A percentile compares a stretch with the other conserved stretches of the same genome.
phyloP scores from a whole-genome alignment of 2,329 filamentous ascomycete genomes.

The Neonectria neomacrospora region DNA sequence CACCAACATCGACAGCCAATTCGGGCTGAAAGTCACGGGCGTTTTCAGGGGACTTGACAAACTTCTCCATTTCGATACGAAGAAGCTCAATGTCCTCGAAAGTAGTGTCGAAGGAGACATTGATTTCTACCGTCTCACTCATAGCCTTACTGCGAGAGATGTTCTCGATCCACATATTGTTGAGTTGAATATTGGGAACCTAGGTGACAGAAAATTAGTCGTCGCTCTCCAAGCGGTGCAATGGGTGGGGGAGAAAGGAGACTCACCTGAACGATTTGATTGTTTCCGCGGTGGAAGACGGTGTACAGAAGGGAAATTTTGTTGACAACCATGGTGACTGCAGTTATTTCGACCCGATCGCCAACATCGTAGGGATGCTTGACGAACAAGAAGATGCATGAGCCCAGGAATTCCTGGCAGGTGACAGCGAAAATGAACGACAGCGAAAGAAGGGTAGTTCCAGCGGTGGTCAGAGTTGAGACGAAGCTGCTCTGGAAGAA shows the following conservation, averaged over 20 bases:
- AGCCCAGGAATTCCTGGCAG: constrained; percentile 94
- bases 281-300: constrained; percentile 85
- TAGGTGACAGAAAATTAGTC: constrained; percentile 48
- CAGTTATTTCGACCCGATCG: constrained; percentile 85
- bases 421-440: constrained; percentile 96
- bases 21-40: constrained; percentile 90
- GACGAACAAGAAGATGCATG: constrained; percentile 98
- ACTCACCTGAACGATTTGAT: constrained; percentile 73
- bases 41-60: constrained; percentile 87
- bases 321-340: constrained; percentile 82
- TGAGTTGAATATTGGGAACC: constrained; percentile 91
- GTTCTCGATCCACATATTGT: constrained; percentile 95
- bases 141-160: constrained; percentile 90
- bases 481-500: constrained; percentile 90
- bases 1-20: constrained; percentile 79
- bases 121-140: constrained; percentile 84
- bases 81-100: constrained; percentile 92
- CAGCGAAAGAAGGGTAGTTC: constrained; percentile 91
- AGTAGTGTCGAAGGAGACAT: constrained; percentile 84
- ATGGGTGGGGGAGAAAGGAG: too few species aligned
- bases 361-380: constrained; percentile 98
- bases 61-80: constrained; percentile 84
- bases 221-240: background rate
- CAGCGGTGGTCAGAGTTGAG: constrained; percentile 87
- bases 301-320: constrained; percentile 95